phyloP scores from a whole-genome alignment of 116 monocot genomes.

The Phalaenopsis hybrid region DNA sequence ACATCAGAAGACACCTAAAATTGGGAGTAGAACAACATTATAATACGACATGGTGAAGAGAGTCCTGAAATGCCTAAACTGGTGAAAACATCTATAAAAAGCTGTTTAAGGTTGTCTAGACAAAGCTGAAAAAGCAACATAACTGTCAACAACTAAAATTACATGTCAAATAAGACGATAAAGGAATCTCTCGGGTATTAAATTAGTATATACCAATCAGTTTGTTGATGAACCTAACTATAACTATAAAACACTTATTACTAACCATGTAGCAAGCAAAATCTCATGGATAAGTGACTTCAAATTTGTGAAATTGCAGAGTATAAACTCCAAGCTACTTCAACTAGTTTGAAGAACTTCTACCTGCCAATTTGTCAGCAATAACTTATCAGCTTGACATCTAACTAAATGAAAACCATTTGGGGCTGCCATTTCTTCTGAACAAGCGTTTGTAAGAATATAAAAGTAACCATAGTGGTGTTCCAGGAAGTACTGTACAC shows the following conservation, averaged over 20 bases:
- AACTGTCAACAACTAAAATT: neutral
- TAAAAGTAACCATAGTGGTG: conserved; percentile 89
- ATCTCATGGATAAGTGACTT: neutral
- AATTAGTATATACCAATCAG: neutral
- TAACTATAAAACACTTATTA: neutral
- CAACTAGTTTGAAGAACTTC: neutral
- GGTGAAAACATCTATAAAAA: neutral
- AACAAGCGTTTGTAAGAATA: conserved; percentile 83
- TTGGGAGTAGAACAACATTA: neutral
- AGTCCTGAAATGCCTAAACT: neutral
- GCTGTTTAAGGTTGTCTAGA: neutral
- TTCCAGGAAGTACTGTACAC: conserved; percentile 93
- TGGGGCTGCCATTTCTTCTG: conserved; percentile 19
- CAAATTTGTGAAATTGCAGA: neutral
- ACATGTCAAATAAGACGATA: neutral
- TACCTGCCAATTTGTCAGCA: conserved; percentile 63
- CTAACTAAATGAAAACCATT: conserved; percentile 65
- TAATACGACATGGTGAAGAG: neutral
- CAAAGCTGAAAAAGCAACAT: neutral
- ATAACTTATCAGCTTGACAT: conserved; percentile 49
- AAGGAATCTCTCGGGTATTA: neutral
- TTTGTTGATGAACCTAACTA: neutral
- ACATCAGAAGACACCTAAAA: neutral
- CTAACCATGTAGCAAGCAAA: neutral
- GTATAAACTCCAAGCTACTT: neutral